Evolutionary conservation across 345 rosid species (phyloP).

Genomic region (Lepidium aucheri): DNA sequence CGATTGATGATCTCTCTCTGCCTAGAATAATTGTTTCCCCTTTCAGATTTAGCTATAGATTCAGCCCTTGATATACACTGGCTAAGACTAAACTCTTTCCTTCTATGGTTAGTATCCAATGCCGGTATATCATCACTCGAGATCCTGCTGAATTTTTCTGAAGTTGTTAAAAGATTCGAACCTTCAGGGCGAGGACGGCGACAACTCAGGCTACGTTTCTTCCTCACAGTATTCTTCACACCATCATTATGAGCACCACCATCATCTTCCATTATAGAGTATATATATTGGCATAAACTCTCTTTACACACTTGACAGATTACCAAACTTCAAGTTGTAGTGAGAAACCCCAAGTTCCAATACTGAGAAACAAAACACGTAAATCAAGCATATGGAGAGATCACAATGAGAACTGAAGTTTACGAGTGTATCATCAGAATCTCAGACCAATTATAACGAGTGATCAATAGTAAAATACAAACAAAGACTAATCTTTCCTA

Average conservation of each 20-base stretch:
- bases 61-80: constrained; percentile 45
- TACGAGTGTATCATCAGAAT: neutral
- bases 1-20: constrained; percentile 26
- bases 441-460: neutral
- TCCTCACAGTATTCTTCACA: constrained; percentile 46
- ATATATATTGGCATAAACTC: neutral
- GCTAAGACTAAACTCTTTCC: constrained; percentile 68
- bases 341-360: neutral
- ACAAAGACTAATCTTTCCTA: neutral
- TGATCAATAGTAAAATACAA: neutral
- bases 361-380: constrained; percentile 1
- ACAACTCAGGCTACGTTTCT: constrained; percentile 57
- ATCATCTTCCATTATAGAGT: constrained; percentile 44
- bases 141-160: constrained; percentile 44
- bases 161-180: constrained; percentile 27
- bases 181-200: constrained; percentile 62
- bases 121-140: constrained; percentile 60
- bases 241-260: constrained; percentile 30
- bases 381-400: neutral
- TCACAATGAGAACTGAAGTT: neutral
- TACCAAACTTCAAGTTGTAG: neutral
- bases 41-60: constrained; percentile 31
- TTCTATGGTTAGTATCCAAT: constrained; percentile 37
- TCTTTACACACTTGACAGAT: neutral
- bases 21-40: constrained; percentile 31